Base-by-base conservation (phyloP, 1,284 basidiomycete species). In the Cutaneotrichosporon sp. region DNA sequence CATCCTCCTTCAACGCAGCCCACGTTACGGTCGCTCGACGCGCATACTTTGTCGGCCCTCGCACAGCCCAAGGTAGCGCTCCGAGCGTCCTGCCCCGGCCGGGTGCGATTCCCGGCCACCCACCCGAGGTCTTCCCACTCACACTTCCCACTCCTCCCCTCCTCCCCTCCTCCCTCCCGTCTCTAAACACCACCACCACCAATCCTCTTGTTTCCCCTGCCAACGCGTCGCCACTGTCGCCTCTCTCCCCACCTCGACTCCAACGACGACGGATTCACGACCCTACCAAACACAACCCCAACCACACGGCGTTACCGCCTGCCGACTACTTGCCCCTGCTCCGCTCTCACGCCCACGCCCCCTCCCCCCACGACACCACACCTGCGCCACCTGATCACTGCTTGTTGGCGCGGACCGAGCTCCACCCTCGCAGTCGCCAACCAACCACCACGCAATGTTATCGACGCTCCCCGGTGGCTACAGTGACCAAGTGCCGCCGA, bases 81-180 rank as follows among this genome's bases (percentile, higher is more conserved):
- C 46, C 20, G 33, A 50, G 20, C 34, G n/a, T 50, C 34, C 54
- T 42, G 50, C 49, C 46, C 31, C 33, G 64, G 64, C 64, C 64
- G 64, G 64, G 64, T 62, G 64, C 64, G 64, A 65, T 45, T 65
- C 64, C 64, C 64, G 64, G 64, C 64, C 64, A 62, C 51, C 38
- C 10, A 27, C 11, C 45, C n/a, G n/a, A n/a, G n/a, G 13, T 24
- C 51, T 33, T 20, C 49, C 13, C 24, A 31, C 51, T 24, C 5
- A 8, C 31, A 38, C 51, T 24, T 29, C 13, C 34, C 51, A 27
- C 52, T 50, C 47, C 47, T 29, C n/a, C n/a, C n/a, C n/a, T n/a
- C n/a, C n/a, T n/a, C n/a, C n/a, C n/a, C n/a, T n/a, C n/a, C n/a
- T n/a, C n/a, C n/a, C n/a, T n/a, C 25, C 38, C 38, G 16, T 42